Conservation (phyloP, 1,139 yeast genomes). For the Candida anutae region DNA sequence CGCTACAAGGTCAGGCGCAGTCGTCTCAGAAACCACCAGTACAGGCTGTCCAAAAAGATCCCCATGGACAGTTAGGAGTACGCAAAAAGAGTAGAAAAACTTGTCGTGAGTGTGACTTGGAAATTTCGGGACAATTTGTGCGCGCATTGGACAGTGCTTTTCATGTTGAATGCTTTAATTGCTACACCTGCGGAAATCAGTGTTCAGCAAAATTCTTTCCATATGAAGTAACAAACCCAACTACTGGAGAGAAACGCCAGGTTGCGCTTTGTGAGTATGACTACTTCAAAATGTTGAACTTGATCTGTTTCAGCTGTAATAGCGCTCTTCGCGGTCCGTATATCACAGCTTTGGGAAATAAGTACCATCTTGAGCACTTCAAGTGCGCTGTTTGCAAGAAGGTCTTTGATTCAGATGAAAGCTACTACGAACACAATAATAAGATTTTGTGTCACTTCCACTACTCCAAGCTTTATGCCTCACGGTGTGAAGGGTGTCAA, state of each 20-base stretch:
- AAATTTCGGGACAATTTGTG: constrained; percentile 75
- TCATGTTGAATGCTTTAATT: constrained; percentile 83
- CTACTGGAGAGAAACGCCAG: constrained; percentile 27
- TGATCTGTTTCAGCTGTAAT: constrained; percentile 79
- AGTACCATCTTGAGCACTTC: constrained; percentile 93
- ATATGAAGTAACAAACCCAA: constrained; percentile 29
- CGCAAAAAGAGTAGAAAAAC: constrained; percentile 22
- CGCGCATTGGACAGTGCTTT: constrained; percentile 74
- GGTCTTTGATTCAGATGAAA: constrained; percentile 87
- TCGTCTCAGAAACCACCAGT: not conserved
- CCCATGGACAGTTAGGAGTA: not conserved
- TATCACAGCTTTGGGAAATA: constrained; percentile 85
- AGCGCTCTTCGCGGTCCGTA: constrained; percentile 87
- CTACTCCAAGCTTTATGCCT: constrained; percentile 77
- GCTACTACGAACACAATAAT: constrained; percentile 83
- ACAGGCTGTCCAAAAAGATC: not conserved
- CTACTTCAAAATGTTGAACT: constrained; percentile 75
- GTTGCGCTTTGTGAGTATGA: constrained; percentile 90
- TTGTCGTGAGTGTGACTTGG: constrained; percentile 58
- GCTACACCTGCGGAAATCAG: constrained; percentile 71
- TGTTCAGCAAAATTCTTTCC: constrained; percentile 74
- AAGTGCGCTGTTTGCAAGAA: constrained; percentile 83
- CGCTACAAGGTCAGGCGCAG: not conserved
- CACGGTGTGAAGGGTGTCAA: constrained; percentile 89
- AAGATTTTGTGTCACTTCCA: constrained; percentile 87